Conservation (phyloP, 2,329 filamentous ascomycete genomes). For the Paecilomyces sp. region DNA sequence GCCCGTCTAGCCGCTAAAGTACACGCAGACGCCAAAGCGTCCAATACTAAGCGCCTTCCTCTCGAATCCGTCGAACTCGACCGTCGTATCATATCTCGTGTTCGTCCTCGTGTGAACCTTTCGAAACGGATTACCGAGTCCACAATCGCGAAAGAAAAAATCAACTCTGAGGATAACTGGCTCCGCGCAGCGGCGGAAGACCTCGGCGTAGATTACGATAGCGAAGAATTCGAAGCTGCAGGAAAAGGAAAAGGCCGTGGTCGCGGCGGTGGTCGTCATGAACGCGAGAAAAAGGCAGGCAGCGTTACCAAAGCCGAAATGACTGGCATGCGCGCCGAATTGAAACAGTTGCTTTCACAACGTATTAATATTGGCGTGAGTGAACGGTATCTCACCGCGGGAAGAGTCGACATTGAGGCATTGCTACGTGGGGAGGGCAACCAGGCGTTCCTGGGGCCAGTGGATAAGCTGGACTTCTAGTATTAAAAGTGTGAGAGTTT, state of each 20-base stretch:
- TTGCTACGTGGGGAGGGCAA: constrained; percentile 59
- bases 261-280: constrained; percentile 64
- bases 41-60: constrained; percentile 53
- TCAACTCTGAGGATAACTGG: constrained; percentile 76
- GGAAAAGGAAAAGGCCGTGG: constrained; percentile 62
- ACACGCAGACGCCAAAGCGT: constrained; percentile 55
- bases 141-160: constrained; percentile 78
- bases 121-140: constrained; percentile 86
- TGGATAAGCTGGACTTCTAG: constrained; percentile 40
- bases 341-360: constrained; percentile 62
- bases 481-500: neutral
- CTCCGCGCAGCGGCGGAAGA: constrained; percentile 80
- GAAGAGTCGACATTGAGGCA: constrained; percentile 71
- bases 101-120: constrained; percentile 70
- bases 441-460: constrained; percentile 58
- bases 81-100: constrained; percentile 64
- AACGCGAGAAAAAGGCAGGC: constrained; percentile 65
- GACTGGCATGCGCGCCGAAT: constrained; percentile 60
- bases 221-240: constrained; percentile 68
- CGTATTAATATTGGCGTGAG: constrained; percentile 83
- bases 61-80: constrained; percentile 69
- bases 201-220: constrained; percentile 88
- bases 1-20: constrained; percentile 81
- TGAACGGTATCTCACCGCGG: constrained; percentile 76
- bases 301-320: constrained; percentile 67